A percentile compares a stretch with the other conserved stretches of the same genome.
Evolutionary conservation across 441 rosid species (phyloP).

Genomic region (Pelargonium australe): DNA sequence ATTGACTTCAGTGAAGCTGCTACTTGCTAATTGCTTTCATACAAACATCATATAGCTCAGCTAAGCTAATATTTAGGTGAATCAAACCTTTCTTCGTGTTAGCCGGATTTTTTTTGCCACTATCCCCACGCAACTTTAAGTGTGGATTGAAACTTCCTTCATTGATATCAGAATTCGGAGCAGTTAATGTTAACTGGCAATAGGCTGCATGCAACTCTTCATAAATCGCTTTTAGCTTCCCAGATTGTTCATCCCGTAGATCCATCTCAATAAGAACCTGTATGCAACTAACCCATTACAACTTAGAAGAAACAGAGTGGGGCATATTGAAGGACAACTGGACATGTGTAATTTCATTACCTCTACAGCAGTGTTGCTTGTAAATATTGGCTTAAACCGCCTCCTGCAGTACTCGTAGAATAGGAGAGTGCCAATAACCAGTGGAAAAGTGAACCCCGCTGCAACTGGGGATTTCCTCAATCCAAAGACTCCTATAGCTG

Average conservation of each 20-base stretch:
- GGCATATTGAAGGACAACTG: constrained; percentile 4
- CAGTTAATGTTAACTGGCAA: constrained; percentile 44
- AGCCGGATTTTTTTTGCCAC: constrained; percentile 23
- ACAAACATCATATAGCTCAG: background rate
- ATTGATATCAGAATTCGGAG: constrained; percentile 20
- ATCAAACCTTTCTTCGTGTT: constrained; percentile 37
- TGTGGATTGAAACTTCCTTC: constrained; percentile 16
- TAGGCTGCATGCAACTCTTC: constrained; percentile 48
- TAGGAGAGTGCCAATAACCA: constrained; percentile 61
- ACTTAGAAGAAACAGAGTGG: constrained; percentile 12
- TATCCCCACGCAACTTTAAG: constrained; percentile 9
- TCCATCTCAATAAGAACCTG: constrained; percentile 82
- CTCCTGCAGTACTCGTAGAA: constrained; percentile 78
- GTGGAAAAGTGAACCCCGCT: constrained; percentile 71
- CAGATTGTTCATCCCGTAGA: constrained; percentile 55
- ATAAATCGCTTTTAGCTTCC: constrained; percentile 49
- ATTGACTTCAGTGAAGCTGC: constrained; percentile 13
- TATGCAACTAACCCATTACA: constrained; percentile 22
- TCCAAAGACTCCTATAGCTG: constrained; percentile 83
- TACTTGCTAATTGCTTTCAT: background rate
- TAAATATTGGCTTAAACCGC: constrained; percentile 63
- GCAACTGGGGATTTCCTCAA: constrained; percentile 68
- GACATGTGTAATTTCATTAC: constrained; percentile 28
- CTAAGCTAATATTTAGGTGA: background rate
- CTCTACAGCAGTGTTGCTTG: constrained; percentile 53